These are phyloP conservation scores for Prinsepia uniflora DNA, from an alignment of 306 rosid species.

Conservation along the genomic window DNA sequence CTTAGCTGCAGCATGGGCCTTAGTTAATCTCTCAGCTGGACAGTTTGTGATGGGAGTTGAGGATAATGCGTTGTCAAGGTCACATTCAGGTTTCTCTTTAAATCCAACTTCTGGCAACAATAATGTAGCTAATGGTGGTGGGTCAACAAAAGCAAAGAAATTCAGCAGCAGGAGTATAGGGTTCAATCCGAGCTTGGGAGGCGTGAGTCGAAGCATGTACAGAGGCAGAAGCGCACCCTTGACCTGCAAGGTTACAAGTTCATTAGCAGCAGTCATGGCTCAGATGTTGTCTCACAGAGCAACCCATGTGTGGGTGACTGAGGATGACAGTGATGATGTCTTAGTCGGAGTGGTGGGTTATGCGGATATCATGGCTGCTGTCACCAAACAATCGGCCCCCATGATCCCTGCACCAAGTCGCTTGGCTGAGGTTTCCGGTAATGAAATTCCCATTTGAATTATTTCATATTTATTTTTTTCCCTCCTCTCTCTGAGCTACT, in stretches of 20 bases:
- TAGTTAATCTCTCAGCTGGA: slow-evolving; percentile 82
- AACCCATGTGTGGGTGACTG: slow-evolving; percentile 88
- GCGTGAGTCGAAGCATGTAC: slow-evolving; percentile 68
- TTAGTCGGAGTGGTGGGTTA: slow-evolving; percentile 87
- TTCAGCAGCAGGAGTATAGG: slow-evolving; percentile 90
- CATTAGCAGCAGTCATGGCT: slow-evolving; percentile 98
- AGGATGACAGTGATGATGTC: slow-evolving; percentile 66
- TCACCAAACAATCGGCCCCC: slow-evolving; percentile 59
- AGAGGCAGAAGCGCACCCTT: slow-evolving; percentile 91
- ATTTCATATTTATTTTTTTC: background rate
- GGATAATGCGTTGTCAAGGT: slow-evolving; percentile 56
- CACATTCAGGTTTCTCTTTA: slow-evolving; percentile 33
- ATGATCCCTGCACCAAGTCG: slow-evolving; percentile 36
- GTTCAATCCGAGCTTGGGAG: slow-evolving; percentile 59
- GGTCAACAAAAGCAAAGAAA: slow-evolving; percentile 42
- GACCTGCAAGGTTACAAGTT: slow-evolving; percentile 82
- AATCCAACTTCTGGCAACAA: slow-evolving; percentile 35
- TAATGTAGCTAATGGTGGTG: slow-evolving; percentile 37
- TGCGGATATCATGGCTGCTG: slow-evolving; percentile 77
- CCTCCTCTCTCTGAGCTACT: background rate
- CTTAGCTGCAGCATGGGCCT: slow-evolving; percentile 86
- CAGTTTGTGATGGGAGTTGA: slow-evolving; percentile 99
- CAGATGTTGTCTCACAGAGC: slow-evolving; percentile 97
- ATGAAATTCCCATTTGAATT: slow-evolving; percentile 48
- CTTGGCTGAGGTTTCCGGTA: slow-evolving; percentile 41